Evolutionary conservation across 306 rosid genomes (phyloP), one percentile per base, ranked within the genome.

Genomic region (Betula pendula): DNA sequence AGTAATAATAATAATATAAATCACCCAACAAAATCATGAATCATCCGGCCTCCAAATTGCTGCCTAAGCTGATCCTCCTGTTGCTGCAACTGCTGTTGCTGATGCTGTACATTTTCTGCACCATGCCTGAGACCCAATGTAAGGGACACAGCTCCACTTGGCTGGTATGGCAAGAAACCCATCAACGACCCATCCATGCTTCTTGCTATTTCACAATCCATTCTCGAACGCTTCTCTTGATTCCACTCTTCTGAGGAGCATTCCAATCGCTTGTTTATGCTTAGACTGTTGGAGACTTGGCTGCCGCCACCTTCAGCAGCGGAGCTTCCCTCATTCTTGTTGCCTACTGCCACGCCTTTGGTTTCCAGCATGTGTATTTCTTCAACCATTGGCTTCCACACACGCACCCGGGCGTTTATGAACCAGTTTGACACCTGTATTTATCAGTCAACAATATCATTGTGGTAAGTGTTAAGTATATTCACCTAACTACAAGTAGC

Each of bases 331-430:
- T 80, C 92, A 25, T 76, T 81, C 27, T 50, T 71, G 56, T 68
- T 58, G 24, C 68, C 25, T 62, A 83, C 84, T 1, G 81, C 69
- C 38, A 76, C 19, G 52, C 90, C 93, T 81, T 88, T 88, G 13
- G 93, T 89, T 71, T 95, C 99, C 0, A 95, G 97, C 83, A 55
- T 84, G 87, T 95, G 97, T 85, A 95, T 91, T 85, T 95, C 99
- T 74, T 95, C 99, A 58, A 95, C 99, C 99, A 95, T 92, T 2
- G 99, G 97, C 81, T 95, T 95, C 99, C 99, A 95, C 16, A 95
- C 88, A 2, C 99, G 93, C 42, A 95, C 98, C 33, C 98, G 84
- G 11, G 98, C 98, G 78, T 94, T 94, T 69, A 87, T 87, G 80
- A 92, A 92, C 97, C 97, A 95, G 81, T 92, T 94, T 25, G 98